phyloP scores from a whole-genome alignment of 2,329 filamentous ascomycete genomes.

The Aschersonia sp. region DNA sequence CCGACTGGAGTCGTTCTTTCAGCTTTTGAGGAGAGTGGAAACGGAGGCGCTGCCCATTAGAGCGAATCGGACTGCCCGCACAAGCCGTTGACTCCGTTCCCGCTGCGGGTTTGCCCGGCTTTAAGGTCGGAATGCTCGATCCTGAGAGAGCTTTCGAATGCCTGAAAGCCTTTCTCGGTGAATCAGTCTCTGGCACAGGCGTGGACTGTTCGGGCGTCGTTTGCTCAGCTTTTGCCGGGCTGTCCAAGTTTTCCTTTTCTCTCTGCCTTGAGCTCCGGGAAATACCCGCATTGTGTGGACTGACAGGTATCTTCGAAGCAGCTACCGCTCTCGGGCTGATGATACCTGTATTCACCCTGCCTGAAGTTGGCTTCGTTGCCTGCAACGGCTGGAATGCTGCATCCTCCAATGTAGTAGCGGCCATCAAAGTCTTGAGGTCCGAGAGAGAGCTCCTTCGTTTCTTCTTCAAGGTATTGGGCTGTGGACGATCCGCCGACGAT shows the following conservation, averaged over 20 bases:
- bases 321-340: constrained; percentile 24
- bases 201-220: not conserved
- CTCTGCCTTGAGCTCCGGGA: constrained; percentile 26
- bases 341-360: constrained; percentile 34
- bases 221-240: constrained; percentile 1
- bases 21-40: constrained; percentile 61
- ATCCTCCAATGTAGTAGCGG: constrained; percentile 35
- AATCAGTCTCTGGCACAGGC: constrained; percentile 7
- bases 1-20: constrained; percentile 71
- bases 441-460: constrained; percentile 87
- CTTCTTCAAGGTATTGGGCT: constrained; percentile 38
- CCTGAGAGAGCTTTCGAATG: constrained; percentile 37
- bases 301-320: constrained; percentile 38
- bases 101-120: constrained; percentile 18
- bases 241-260: constrained; percentile 20
- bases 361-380: constrained; percentile 37
- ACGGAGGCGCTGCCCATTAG: constrained; percentile 38
- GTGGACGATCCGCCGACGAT: constrained; percentile 12
- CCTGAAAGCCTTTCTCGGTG: constrained; percentile 13
- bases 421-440: constrained; percentile 61
- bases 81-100: constrained; percentile 11
- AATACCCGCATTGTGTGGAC: constrained; percentile 24
- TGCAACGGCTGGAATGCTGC: constrained; percentile 31
- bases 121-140: constrained; percentile 40
- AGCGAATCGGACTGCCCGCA: constrained; percentile 15